A percentile compares a stretch with the other conserved stretches of the same genome.
phyloP scores from a whole-genome alignment of 2,329 filamentous ascomycete genomes.

The Endoconidiophora polonica region DNA sequence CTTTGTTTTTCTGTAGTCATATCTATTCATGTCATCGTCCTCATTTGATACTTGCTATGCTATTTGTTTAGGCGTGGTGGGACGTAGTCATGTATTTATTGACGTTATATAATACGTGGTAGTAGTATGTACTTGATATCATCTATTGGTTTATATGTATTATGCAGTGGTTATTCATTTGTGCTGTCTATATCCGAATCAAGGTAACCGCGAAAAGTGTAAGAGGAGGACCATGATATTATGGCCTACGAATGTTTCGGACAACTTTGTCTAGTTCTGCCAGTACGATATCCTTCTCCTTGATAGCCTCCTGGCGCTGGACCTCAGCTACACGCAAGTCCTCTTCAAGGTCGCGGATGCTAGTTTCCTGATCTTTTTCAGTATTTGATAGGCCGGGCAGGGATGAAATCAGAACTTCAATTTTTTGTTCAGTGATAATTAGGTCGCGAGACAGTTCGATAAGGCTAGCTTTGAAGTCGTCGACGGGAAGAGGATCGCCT shows the following conservation, averaged over 20 bases:
- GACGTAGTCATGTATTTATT: too few species aligned
- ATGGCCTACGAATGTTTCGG: conserved; percentile 41
- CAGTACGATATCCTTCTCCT: conserved; percentile 45
- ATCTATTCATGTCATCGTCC: too few species aligned
- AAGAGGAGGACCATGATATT: conserved; percentile 14
- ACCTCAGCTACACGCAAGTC: conserved; percentile 46
- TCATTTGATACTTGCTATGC: too few species aligned
- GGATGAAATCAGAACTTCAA: conserved; percentile 57
- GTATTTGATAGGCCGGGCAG: conserved; percentile 66
- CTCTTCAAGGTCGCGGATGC: conserved; percentile 47
- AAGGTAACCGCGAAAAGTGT: too few species aligned
- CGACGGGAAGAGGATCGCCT: conserved; percentile 45
- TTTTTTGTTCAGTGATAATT: conserved; percentile 67
- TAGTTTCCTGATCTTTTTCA: conserved; percentile 56
- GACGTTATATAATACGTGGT: too few species aligned
- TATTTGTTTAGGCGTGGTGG: too few species aligned
- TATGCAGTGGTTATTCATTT: neutral
- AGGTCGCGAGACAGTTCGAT: conserved; percentile 61
- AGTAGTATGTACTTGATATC: too few species aligned
- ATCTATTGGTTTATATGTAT: too few species aligned
- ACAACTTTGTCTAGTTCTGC: conserved; percentile 44
- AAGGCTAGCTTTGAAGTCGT: conserved; percentile 50
- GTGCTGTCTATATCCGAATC: neutral
- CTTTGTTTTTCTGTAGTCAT: too few species aligned
- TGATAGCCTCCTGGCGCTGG: conserved; percentile 44